Percentiles rank a stretch among this genome's conserved stretches.
phyloP scores from a whole-genome alignment of 2,329 filamentous ascomycete species.

The Aspergillus sp. region DNA sequence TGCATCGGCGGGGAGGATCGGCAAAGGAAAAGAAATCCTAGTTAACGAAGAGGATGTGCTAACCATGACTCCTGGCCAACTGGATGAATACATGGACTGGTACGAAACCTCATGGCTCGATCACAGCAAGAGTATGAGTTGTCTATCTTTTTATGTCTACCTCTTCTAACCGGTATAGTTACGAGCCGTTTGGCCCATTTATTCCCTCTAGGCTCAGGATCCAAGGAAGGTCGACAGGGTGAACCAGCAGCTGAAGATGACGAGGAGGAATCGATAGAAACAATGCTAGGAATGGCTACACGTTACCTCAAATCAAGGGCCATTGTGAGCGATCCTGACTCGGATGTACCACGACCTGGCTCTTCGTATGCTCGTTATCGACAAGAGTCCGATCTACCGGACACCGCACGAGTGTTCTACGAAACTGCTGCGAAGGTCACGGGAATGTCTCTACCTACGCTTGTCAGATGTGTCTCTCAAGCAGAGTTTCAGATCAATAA shows the following conservation, averaged over 20 bases:
- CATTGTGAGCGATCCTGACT: conserved; percentile 38
- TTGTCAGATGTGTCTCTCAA: conserved; percentile 52
- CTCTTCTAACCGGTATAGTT: conserved; percentile 9
- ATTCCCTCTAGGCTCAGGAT: conserved; percentile 38
- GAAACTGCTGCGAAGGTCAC: conserved; percentile 51
- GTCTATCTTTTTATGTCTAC: not conserved
- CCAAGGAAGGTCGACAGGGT: conserved; percentile 13
- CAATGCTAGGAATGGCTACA: conserved; percentile 46
- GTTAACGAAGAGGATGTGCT: conserved; percentile 63
- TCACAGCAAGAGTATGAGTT: conserved; percentile 26
- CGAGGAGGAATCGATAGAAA: conserved; percentile 30
- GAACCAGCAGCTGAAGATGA: conserved; percentile 13
- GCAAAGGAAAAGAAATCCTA: conserved; percentile 51
- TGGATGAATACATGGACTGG: conserved; percentile 79
- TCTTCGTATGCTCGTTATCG: conserved; percentile 52
- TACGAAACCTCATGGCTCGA: conserved; percentile 65
- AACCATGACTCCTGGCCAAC: conserved; percentile 58
- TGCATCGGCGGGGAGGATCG: conserved; percentile 33
- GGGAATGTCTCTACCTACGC: conserved; percentile 50
- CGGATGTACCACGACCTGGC: conserved; percentile 47
- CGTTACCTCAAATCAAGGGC: conserved; percentile 39
- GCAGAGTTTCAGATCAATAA: conserved; percentile 49
- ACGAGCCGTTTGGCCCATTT: conserved; percentile 41
- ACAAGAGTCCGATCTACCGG: conserved; percentile 48
- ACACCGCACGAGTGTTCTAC: conserved; percentile 50